Conservation (phyloP, 257 asterid genomes). For the Solanum dulcamara region DNA sequence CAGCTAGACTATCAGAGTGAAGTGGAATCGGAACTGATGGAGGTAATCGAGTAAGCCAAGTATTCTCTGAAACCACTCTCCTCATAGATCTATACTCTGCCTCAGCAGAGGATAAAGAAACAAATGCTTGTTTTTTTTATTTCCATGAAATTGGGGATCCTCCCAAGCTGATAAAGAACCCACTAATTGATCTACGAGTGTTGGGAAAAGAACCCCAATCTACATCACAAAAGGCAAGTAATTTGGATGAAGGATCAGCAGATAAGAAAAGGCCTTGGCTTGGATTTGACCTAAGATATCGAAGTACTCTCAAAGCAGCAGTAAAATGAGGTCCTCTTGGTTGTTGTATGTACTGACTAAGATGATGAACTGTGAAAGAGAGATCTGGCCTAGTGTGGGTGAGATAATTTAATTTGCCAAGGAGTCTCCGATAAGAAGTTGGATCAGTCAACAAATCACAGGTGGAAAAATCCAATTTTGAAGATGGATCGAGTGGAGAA, state of each 20-base stretch:
- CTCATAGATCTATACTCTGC: background rate
- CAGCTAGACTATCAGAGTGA: background rate
- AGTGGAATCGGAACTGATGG: background rate
- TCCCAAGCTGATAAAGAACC: background rate
- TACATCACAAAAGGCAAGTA: background rate
- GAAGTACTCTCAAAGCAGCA: background rate
- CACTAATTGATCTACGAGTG: background rate
- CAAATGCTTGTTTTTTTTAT: background rate
- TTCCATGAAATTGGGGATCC: background rate
- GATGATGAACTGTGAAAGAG: background rate
- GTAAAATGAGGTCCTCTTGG: background rate
- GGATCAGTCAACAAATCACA: background rate
- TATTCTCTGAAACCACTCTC: background rate
- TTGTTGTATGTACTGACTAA: background rate
- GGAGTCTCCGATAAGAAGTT: background rate
- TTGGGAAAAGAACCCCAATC: background rate
- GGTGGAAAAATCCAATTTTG: background rate
- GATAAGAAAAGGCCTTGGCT: background rate
- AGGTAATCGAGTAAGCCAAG: background rate
- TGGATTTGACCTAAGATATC: background rate
- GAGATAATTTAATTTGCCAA: background rate
- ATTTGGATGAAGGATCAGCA: background rate
- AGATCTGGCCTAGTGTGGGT: background rate
- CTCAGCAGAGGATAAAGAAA: background rate
- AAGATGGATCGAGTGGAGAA: background rate